Conservation (phyloP, 441 rosid species). For the Erysimum cheiri region DNA sequence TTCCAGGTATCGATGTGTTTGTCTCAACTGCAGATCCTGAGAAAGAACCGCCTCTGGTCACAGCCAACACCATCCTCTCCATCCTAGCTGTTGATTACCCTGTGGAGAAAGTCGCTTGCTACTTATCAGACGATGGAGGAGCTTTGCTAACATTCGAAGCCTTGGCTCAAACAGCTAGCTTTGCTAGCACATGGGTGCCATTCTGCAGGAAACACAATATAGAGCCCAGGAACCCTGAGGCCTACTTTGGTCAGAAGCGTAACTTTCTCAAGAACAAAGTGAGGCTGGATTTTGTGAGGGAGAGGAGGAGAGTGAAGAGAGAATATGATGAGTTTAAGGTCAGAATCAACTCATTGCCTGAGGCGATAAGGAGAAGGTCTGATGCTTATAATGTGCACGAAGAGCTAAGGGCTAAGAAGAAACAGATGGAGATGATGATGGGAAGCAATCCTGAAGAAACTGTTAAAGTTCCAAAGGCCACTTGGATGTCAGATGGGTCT, state of each 20-base stretch:
- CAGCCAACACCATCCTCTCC: constrained; percentile 87
- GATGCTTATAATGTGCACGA: constrained; percentile 84
- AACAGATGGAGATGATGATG: constrained; percentile 59
- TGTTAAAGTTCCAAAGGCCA: constrained; percentile 65
- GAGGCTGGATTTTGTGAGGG: constrained; percentile 82
- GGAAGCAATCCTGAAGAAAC: constrained; percentile 54
- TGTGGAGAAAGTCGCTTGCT: constrained; percentile 89
- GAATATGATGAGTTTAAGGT: constrained; percentile 96
- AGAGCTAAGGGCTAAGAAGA: constrained; percentile 78
- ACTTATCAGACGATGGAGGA: constrained; percentile 91
- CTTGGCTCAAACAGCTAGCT: constrained; percentile 85
- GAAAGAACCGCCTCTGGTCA: constrained; percentile 90
- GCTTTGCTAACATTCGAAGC: constrained; percentile 89
- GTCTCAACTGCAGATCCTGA: constrained; percentile 95
- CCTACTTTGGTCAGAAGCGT: constrained; percentile 79
- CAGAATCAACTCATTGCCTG: constrained; percentile 74
- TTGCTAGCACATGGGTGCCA: constrained; percentile 88
- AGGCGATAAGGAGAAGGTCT: constrained; percentile 79
- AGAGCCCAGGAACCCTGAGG: constrained; percentile 91
- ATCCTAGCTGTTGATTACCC: constrained; percentile 91
- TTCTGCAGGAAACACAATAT: constrained; percentile 86
- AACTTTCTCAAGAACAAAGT: constrained; percentile 80
- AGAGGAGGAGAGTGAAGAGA: constrained; percentile 86
- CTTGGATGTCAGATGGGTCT: constrained; percentile 96
- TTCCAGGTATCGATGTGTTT: constrained; percentile 89